Percentiles rank a stretch among this genome's conserved stretches.
Conservation (phyloP, 1,284 basidiomycete species). For the Vanrija humicola region DNA sequence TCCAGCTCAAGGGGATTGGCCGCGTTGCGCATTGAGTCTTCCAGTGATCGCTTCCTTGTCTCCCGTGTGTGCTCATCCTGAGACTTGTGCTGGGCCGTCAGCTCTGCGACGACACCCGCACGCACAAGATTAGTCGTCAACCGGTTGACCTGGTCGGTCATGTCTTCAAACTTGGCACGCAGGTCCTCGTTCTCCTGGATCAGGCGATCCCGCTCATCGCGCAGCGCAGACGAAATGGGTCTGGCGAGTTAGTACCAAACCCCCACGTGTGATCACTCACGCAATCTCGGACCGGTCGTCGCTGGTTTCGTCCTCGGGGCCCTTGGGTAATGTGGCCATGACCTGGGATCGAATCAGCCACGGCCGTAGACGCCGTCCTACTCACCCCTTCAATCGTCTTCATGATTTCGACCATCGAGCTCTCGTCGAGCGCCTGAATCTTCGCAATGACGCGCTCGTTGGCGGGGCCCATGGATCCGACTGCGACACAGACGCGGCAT, state of each 20-base stretch:
- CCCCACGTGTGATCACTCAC: background rate
- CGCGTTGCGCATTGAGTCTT: too few relatives aligned
- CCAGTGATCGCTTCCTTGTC: too few relatives aligned
- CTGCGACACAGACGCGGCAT: slow-evolving; percentile 36
- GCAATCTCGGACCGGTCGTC: slow-evolving; percentile 3
- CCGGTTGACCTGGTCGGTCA: slow-evolving; percentile 42
- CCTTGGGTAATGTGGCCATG: slow-evolving; percentile 32
- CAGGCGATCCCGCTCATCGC: slow-evolving; percentile 39
- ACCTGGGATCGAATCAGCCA: slow-evolving; percentile 18
- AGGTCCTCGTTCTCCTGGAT: slow-evolving; percentile 41
- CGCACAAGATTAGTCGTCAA: slow-evolving; percentile 31
- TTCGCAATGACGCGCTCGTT: slow-evolving; percentile 45
- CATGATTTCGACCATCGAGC: slow-evolving; percentile 45
- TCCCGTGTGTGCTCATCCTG: background rate
- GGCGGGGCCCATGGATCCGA: slow-evolving; percentile 37
- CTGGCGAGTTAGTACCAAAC: background rate
- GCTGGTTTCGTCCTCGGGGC: slow-evolving; percentile 9
- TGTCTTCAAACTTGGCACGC: slow-evolving; percentile 26
- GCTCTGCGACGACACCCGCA: background rate
- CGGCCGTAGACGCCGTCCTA: background rate
- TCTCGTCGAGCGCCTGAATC: slow-evolving; percentile 43
- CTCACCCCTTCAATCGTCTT: slow-evolving; percentile 43
- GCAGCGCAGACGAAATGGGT: slow-evolving; percentile 15
- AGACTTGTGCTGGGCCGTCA: background rate
- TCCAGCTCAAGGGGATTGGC: slow-evolving; percentile 60